phyloP scores from a whole-genome alignment of 2,329 filamentous ascomycete genomes.

The Ceratocystis variospora region DNA sequence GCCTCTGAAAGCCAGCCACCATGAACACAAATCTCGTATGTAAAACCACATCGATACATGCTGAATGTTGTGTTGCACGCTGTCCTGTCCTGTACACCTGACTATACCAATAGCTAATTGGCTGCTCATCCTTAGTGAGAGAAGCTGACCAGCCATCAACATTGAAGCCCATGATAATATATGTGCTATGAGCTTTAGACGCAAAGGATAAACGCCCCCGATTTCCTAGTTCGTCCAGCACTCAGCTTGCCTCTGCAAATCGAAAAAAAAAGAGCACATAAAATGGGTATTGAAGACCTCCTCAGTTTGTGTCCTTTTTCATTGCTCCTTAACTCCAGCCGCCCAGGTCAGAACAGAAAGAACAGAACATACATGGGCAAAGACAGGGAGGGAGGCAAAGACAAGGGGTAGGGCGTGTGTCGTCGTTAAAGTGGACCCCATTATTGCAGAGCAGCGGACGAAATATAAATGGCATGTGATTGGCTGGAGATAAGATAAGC shows the following conservation, averaged over 20 bases:
- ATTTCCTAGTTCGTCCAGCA: not conserved
- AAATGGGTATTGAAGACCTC: not conserved
- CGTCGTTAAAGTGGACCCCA: too few species aligned
- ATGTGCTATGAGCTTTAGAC: not conserved
- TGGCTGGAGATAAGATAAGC: not conserved
- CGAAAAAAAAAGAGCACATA: not conserved
- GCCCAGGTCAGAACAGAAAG: too few species aligned
- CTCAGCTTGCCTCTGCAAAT: not conserved
- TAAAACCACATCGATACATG: too few species aligned
- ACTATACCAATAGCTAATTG: not conserved
- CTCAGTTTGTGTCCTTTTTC: not conserved
- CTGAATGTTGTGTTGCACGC: too few species aligned
- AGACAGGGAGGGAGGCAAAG: too few species aligned
- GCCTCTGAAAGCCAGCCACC: too few species aligned
- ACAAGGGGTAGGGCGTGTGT: not conserved
- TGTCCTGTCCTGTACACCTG: not conserved
- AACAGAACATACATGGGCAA: too few species aligned
- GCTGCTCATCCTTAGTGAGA: not conserved
- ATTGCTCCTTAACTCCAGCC: not conserved
- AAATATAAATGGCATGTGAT: not conserved
- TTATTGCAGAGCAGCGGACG: too few species aligned
- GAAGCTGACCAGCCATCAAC: not conserved
- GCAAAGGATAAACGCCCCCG: not conserved
- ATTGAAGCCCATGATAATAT: not conserved
- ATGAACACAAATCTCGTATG: too few species aligned